phyloP scores from a whole-genome alignment of 148 eudicot species.

The Rhododendron williamsianum region DNA sequence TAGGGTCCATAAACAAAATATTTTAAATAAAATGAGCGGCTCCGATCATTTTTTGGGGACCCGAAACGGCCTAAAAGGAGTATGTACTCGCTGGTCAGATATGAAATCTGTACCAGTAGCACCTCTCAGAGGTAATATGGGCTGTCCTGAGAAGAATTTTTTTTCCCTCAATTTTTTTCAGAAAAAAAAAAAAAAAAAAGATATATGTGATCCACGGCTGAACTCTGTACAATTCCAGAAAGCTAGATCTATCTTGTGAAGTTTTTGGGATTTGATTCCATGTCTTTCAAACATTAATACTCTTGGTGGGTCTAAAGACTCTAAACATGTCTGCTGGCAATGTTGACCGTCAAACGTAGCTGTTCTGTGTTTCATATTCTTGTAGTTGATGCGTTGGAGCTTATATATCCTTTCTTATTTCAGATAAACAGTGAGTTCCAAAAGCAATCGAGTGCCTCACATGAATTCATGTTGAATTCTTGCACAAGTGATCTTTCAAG shows the following conservation, averaged over 20 bases:
- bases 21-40: too few relatives aligned
- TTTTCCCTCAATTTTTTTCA: neutral
- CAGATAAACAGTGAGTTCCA: slow-evolving; percentile 38
- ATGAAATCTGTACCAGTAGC: too few relatives aligned
- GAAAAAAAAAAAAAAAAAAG: neutral
- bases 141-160: neutral
- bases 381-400: neutral
- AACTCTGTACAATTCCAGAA: slow-evolving; percentile 4
- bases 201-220: neutral
- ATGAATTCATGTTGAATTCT: slow-evolving; percentile 35
- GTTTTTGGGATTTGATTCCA: neutral
- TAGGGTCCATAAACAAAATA: too few relatives aligned
- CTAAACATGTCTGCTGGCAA: neutral
- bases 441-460: slow-evolving; percentile 27
- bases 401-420: slow-evolving; percentile 7
- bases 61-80: too few relatives aligned
- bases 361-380: neutral
- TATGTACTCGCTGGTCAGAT: too few relatives aligned
- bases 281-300: neutral
- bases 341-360: neutral
- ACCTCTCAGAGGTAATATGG: slow-evolving; percentile 53
- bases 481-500: slow-evolving; percentile 45
- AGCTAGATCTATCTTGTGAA: neutral
- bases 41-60: too few relatives aligned
- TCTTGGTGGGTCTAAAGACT: neutral